Base-by-base conservation (phyloP, 345 rosid species). In the Pelargonium nanum region DNA sequence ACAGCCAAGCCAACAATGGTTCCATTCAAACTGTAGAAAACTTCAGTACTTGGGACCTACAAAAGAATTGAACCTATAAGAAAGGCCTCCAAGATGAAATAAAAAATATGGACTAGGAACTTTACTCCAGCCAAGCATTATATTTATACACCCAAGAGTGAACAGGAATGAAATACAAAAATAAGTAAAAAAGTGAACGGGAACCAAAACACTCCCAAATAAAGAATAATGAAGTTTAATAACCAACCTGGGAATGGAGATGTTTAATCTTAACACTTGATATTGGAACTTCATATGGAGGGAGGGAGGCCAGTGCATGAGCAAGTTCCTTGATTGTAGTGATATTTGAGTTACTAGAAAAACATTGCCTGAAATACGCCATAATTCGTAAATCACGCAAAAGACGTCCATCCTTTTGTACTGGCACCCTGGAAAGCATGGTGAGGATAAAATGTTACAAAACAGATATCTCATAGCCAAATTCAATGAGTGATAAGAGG, bases 301-400 rank as follows among this genome's bases (percentile, higher is more conserved):
- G 79, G 68, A 77, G 91, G 51, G 86, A 83, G 64, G 99, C 85
- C 57, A 93, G 77, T 61, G 94, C 96, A 69, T 75, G 73, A 22
- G 96, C 85, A 54, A 93, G 87, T 68, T 87, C 95, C 87, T 83
- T 93, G 65, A 81, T 86, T 24, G 82, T 83, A 62, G 78, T 74
- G 30, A 86, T 79, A 51, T 75, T 81, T 66, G 75, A 72, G 76
- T 74, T 70, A 66, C 79, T 79, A 9, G 82, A 77, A 64, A 93
- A 77, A 75, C 95, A 87, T 68, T 87, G 95, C 75, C 83, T 84
- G 73, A 93, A 89, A 76, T 93, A 93, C 61, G 96, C 89, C 73
- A 80, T 77, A 60, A 89, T 65, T 59, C 94, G 71, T 22, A 80
- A 62, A 71, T 93, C 99, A 66, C 97, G 87, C 74, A 87, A 22